Percentiles rank a stretch among this genome's conserved stretches.
Evolutionary conservation across 345 rosid species (phyloP).

Genomic region (Cardamine resedifolia): DNA sequence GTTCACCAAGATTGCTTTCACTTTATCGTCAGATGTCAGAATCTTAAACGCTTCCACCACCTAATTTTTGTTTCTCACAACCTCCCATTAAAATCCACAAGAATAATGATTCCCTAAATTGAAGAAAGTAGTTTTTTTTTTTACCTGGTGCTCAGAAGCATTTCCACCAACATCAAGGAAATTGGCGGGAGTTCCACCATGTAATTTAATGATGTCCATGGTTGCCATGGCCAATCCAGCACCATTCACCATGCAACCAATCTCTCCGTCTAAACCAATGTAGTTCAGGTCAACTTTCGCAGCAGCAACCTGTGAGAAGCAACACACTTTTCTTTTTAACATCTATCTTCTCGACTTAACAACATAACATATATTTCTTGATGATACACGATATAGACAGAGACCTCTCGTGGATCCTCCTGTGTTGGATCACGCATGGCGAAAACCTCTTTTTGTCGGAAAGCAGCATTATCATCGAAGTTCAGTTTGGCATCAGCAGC

Average conservation of each 20-base stretch:
- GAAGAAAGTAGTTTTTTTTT: background rate
- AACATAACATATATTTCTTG: background rate
- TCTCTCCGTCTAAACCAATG: constrained; percentile 97
- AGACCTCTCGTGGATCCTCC: constrained; percentile 98
- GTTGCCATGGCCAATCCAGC: constrained; percentile 99
- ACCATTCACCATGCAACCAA: constrained; percentile 99
- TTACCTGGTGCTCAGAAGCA: constrained; percentile 96
- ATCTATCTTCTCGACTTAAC: background rate
- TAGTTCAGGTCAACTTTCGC: constrained; percentile 96
- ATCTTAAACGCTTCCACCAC: constrained; percentile 99
- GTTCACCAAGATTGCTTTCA: constrained; percentile 96
- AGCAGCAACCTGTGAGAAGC: constrained; percentile 72
- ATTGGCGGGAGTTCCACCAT: constrained; percentile 99
- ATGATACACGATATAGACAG: constrained; percentile 1
- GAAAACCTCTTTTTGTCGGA: constrained; percentile 80
- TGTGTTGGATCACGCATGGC: constrained; percentile 90
- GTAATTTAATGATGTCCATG: constrained; percentile 97
- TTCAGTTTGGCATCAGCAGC: constrained; percentile 99
- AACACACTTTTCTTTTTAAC: background rate
- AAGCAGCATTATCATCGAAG: constrained; percentile 98
- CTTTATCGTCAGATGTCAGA: constrained; percentile 95
- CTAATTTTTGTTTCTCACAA: constrained; percentile 32
- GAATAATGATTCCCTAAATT: background rate
- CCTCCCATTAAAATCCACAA: background rate
- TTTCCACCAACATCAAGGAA: constrained; percentile 98